phyloP scores from a whole-genome alignment of 2,329 filamentous ascomycete species.

The Fusarium cyanostomum region DNA sequence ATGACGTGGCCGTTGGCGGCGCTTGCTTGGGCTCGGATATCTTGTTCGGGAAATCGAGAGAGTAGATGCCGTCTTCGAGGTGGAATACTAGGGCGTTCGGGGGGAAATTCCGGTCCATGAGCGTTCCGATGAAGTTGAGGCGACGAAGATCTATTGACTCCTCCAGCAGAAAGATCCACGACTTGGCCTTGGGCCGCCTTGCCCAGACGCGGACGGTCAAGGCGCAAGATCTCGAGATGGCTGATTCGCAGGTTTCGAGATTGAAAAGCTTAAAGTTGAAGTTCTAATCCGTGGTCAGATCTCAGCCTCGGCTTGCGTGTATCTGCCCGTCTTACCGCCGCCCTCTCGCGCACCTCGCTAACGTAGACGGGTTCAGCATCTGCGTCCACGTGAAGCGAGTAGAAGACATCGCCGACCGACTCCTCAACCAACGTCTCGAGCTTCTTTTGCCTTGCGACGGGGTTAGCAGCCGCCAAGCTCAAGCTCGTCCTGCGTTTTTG shows the following conservation, averaged over 20 bases:
- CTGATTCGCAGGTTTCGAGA: conserved; percentile 69
- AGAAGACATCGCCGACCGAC: conserved; percentile 87
- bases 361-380: conserved; percentile 83
- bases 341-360: conserved; percentile 80
- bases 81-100: conserved; percentile 87
- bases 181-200: conserved; percentile 59
- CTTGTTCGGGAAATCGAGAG: conserved; percentile 71
- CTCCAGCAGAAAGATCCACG: conserved; percentile 73
- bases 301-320: background rate
- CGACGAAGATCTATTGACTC: conserved; percentile 75
- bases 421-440: conserved; percentile 77
- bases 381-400: conserved; percentile 78
- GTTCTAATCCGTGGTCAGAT: conserved; percentile 61
- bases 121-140: conserved; percentile 80
- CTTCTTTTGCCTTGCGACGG: conserved; percentile 72
- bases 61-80: conserved; percentile 87
- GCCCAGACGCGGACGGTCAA: conserved; percentile 81
- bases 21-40: conserved; percentile 63
- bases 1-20: conserved; percentile 70
- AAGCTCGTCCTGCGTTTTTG: conserved; percentile 59
- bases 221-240: conserved; percentile 71
- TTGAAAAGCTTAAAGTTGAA: conserved; percentile 91
- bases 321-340: conserved; percentile 64
- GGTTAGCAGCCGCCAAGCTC: conserved; percentile 57
- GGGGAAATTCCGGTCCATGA: conserved; percentile 77